Conservation (phyloP, 2,329 filamentous ascomycete species). For the Ciborinia camelliae region DNA sequence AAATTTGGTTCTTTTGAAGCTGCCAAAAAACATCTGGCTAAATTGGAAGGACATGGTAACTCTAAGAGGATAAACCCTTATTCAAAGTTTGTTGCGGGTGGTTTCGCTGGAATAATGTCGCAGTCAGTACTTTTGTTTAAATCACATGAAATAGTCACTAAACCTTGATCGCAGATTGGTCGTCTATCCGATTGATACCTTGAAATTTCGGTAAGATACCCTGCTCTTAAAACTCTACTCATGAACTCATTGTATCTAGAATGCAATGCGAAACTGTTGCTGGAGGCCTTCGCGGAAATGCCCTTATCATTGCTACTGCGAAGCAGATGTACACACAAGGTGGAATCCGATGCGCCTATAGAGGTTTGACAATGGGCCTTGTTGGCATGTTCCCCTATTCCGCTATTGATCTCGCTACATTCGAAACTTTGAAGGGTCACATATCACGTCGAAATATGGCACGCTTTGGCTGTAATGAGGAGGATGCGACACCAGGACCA, state of each 20-base stretch:
- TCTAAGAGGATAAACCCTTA: constrained; percentile 73
- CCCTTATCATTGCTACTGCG: constrained; percentile 76
- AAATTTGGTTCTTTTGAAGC: constrained; percentile 98
- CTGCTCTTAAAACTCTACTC: not conserved
- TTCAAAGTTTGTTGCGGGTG: constrained; percentile 88
- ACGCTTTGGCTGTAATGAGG: constrained; percentile 68
- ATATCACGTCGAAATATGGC: constrained; percentile 70
- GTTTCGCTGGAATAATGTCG: constrained; percentile 87
- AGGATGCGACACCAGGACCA: constrained; percentile 76
- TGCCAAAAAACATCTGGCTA: constrained; percentile 81
- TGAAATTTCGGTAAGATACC: constrained; percentile 53
- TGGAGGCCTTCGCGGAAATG: constrained; percentile 78
- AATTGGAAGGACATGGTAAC: constrained; percentile 83
- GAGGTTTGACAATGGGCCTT: constrained; percentile 88
- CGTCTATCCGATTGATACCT: constrained; percentile 63
- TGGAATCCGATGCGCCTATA: constrained; percentile 75
- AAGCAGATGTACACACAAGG: constrained; percentile 80
- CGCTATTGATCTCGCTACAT: constrained; percentile 92
- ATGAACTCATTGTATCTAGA: constrained; percentile 27
- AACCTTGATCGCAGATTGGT: constrained; percentile 57
- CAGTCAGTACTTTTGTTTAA: constrained; percentile 56
- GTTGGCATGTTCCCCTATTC: constrained; percentile 98
- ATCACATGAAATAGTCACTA: constrained; percentile 17
- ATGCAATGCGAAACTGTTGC: constrained; percentile 94
- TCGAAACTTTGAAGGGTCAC: constrained; percentile 82